Evolutionary conservation across 495 filamentous ascomycete genomes (phyloP), one percentile per base, ranked within the genome.

Genomic region (Cercophora sp.): DNA sequence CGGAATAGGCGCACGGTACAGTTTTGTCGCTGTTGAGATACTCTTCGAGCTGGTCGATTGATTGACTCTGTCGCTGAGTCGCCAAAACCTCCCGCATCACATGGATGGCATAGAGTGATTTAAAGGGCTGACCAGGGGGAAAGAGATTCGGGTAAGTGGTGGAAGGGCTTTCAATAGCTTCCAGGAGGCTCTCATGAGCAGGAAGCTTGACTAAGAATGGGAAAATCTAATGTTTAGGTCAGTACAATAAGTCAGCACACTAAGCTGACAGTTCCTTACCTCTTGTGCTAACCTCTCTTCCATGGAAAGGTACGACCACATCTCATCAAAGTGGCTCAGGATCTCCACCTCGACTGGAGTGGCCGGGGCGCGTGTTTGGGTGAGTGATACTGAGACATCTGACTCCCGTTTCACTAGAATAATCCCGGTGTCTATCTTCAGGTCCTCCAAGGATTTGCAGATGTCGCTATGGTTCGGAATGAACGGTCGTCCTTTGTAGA

Each of bases 261-360:
- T n/a, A n/a, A n/a, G n/a, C n/a, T n/a, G n/a, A n/a, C n/a, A n/a
- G 18, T 24, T 18, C 39, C 66, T 54, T 71, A 88, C 82, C 67
- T 85, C 81, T 58, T 77, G 72, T n/a, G 86, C 83, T 13, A 93
- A 69, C 35, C 75, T 77, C 52, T 89, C 87, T 35, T 88, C 79
- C 64, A 93, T 81, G 45, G 81, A 80, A 31, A 98, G 78, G 58
- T 92, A 84, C 15, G 82, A 79, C 74, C 92, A 96, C 8, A 98
- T 69, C 49, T 91, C 83, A 48, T 89, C 81, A 63, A 96, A 95
- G 67, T 95, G 88, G 50, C 85, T 81, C 49, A 95, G 68, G 18
- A 97, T 83, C 54, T 91, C 88, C 11, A 75, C 71, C 55, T 95
- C 87, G 6, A 91, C 75, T 11, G 70, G 70, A 10, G 76, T 75